Conservation (phyloP, 2,329 filamentous ascomycete species). For the Thermoascus crustaceus region DNA sequence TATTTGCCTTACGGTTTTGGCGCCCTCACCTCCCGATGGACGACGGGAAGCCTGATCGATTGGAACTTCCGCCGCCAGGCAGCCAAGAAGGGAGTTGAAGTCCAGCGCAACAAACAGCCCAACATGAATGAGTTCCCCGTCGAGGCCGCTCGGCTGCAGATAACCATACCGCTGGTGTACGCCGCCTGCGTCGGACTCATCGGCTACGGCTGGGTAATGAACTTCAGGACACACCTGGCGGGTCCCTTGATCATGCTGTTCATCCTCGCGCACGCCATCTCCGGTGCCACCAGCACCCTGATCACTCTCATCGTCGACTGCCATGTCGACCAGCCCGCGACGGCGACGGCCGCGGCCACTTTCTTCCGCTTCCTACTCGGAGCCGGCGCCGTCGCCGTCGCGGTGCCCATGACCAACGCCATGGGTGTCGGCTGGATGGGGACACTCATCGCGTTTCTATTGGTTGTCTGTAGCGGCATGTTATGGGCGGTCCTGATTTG, state of each 20-base stretch:
- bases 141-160: constrained; percentile 30
- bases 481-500: neutral
- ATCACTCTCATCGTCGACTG: constrained; percentile 41
- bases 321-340: constrained; percentile 31
- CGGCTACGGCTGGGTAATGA: constrained; percentile 29
- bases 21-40: constrained; percentile 13
- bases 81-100: constrained; percentile 49
- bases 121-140: constrained; percentile 45
- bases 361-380: constrained; percentile 33
- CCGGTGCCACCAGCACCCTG: constrained; percentile 28
- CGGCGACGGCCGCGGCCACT: constrained; percentile 36
- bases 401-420: constrained; percentile 29
- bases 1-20: constrained; percentile 27
- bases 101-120: constrained; percentile 49
- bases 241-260: constrained; percentile 27
- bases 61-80: constrained; percentile 67
- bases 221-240: constrained; percentile 22
- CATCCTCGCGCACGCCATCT: constrained; percentile 27
- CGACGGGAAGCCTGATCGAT: constrained; percentile 53
- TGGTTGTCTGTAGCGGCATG: constrained; percentile 16
- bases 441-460: constrained; percentile 30
- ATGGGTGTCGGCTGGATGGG: constrained; percentile 38
- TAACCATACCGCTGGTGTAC: constrained; percentile 27
- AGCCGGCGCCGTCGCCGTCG: constrained; percentile 30
- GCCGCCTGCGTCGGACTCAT: constrained; percentile 19